Base-by-base conservation (phyloP, 1,284 basidiomycete genomes). In the Vanrija sp. region DNA sequence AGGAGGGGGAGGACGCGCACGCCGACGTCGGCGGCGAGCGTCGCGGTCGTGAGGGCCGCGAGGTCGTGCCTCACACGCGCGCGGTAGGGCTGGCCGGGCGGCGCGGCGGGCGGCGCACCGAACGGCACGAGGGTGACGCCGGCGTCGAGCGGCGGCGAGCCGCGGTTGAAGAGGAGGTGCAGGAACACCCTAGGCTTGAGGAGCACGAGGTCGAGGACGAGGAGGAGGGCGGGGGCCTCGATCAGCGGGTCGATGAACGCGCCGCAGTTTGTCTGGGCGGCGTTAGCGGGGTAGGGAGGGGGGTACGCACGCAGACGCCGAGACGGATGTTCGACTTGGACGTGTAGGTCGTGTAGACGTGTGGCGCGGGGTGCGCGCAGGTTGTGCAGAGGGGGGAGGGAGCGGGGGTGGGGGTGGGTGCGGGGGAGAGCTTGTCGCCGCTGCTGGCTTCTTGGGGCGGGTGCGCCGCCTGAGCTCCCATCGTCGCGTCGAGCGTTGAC, bases 161-260 rank as follows among this genome's bases (percentile, higher is more conserved):
- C 88, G 41, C 89, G 80, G 66, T 96, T 96, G 71, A 89, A 95
- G n/a, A 96, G 77, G 22, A 96, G 75, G 76, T 96, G 92, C 14
- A 89, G 80, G 69, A 88, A 95, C 1, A 94, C 91, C 20, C 85
- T 85, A 19, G 88, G 81, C 71, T 94, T 95, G 41, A 95, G 81
- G 23, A 95, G 80, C 49, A 95, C 87, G 9, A 95, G 79, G 72
- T 95, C 92, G 42, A 95, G 79, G 2, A 90, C 75, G 19, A 95
- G 78, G 1, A 85, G 85, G 47, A 93, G 77, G 0, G 81, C 77
- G 60, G 92, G 89, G 60, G 93, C 87, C 68, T 95, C 90, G 56
- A 95, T 88, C 61, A 94, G 89, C 54, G 88, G 89, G 72, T 96
- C 92, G 1, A 86, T 86, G 67, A 94, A 90, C 12, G 78, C 76